Evolutionary conservation across 2,329 filamentous ascomycete species (phyloP).

Genomic region (Cytospora schulzeri): DNA sequence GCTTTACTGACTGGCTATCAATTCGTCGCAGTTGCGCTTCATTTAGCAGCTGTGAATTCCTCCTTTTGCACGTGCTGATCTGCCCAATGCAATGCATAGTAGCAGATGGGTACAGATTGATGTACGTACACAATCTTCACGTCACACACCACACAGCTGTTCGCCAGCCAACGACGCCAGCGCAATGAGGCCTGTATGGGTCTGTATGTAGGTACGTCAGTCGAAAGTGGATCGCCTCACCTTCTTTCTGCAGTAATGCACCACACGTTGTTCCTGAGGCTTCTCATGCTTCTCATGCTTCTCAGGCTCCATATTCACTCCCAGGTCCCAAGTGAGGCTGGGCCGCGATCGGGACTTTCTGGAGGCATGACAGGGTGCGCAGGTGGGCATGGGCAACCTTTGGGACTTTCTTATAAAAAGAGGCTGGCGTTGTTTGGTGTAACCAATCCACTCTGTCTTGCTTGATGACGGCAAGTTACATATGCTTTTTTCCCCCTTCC

Average conservation of each 20-base stretch:
- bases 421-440: neutral
- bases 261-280: constrained; percentile 5
- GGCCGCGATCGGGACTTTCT: constrained; percentile 13
- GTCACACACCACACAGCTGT: constrained; percentile 2
- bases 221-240: constrained; percentile 9
- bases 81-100: constrained; percentile 25
- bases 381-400: neutral
- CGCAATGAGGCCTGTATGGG: constrained; percentile 9
- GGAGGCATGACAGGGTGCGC: constrained; percentile 17
- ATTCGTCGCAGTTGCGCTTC: constrained; percentile 14
- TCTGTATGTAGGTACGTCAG: neutral
- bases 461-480: constrained; percentile 22
- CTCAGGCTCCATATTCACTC: neutral
- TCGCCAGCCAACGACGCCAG: constrained; percentile 12
- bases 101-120: neutral
- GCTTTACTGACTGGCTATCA: neutral
- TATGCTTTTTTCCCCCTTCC: neutral
- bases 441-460: constrained; percentile 6
- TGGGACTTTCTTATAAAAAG: neutral
- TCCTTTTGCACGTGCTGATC: neutral
- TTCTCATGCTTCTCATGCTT: constrained; percentile 16
- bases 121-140: neutral
- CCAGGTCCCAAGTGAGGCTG: constrained; percentile 20
- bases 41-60: neutral
- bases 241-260: neutral